Percentiles rank a stretch among this genome's conserved stretches.
phyloP scores from a whole-genome alignment of 1,139 yeast genomes.

The Yamadazyma siamensis region DNA sequence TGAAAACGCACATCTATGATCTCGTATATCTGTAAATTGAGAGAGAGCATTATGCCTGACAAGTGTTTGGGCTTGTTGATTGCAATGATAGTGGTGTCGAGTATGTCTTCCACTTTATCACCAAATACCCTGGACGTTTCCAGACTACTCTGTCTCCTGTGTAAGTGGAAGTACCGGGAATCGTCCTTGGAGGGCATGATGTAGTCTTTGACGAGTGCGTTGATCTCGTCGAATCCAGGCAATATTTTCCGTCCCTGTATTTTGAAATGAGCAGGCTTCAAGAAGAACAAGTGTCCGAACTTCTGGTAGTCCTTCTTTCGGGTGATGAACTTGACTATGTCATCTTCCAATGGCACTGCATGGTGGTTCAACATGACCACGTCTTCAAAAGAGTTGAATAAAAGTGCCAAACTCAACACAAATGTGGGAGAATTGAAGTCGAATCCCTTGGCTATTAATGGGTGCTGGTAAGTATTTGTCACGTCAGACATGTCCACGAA shows the following conservation, averaged over 20 bases:
- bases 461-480: constrained; percentile 14
- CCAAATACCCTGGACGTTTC: constrained; percentile 20
- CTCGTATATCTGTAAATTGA: constrained; percentile 24
- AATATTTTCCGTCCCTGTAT: constrained; percentile 16
- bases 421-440: constrained; percentile 17
- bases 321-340: constrained; percentile 16
- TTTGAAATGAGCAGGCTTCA: constrained; percentile 20
- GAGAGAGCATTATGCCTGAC: constrained; percentile 27
- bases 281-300: constrained; percentile 28
- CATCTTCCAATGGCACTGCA: constrained; percentile 25
- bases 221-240: constrained; percentile 32
- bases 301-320: constrained; percentile 16
- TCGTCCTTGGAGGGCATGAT: constrained; percentile 24
- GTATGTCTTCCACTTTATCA: constrained; percentile 20
- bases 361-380: constrained; percentile 22
- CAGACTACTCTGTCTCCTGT: constrained; percentile 8
- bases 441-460: constrained; percentile 12
- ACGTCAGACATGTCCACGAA: constrained; percentile 24
- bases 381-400: constrained; percentile 34
- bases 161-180: constrained; percentile 16
- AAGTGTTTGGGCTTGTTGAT: constrained; percentile 26
- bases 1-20: constrained; percentile 22
- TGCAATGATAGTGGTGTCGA: constrained; percentile 29
- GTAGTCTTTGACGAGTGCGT: constrained; percentile 20
- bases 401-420: constrained; percentile 18